Evolutionary conservation across 371 early-diverging fungal genomes (phyloP), one percentile per base, ranked within the genome.

Genomic region (Chytridium lagenaria): DNA sequence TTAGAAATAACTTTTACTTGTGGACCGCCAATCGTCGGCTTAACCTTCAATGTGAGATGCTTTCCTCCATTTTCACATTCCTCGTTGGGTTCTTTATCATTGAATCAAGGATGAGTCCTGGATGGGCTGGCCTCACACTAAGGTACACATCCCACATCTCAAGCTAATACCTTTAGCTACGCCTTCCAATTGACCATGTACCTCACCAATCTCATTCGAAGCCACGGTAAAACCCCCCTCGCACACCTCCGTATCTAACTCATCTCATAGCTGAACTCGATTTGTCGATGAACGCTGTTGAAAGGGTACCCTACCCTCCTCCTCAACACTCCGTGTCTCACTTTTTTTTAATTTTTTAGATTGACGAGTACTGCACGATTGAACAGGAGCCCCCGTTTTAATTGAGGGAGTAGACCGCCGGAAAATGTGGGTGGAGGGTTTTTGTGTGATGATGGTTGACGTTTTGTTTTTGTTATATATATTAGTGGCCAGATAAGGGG

Each of bases 11-110:
- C 26, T 90, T 91, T 59, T 89, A 89, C 77, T 81, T 92, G 79
- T 94, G 94, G 94, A 90, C 89, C 5, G 88, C 90, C 51, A 95
- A 95, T 84, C 91, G 94, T 57, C 95, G 96, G 97, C 82, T 96
- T n/a, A 90, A 89, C 69, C 78, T 91, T 57, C 92, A 95, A 49
- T 88, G 91, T 19, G 94, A 95, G 50, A 39, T 88, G 0, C 71
- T 90, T 10, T 88, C 91, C 33, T 87, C 93, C 10, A 69, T 91
- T 38, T 89, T 95, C 31, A 82, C 91, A 2, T 90, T 92, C 79
- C 83, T 85, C 68, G 89, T 92, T 44, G 92, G 92, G 30, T 23
- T 88, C 87, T 36, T 80, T 88, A 36, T 69, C 89, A 36, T 71
- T 79, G 59, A 83, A 3, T 67, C 81, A 15, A 85, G 81, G 75